Conservation (phyloP, 1,284 basidiomycete genomes). For the Sporisorium graminicola region DNA sequence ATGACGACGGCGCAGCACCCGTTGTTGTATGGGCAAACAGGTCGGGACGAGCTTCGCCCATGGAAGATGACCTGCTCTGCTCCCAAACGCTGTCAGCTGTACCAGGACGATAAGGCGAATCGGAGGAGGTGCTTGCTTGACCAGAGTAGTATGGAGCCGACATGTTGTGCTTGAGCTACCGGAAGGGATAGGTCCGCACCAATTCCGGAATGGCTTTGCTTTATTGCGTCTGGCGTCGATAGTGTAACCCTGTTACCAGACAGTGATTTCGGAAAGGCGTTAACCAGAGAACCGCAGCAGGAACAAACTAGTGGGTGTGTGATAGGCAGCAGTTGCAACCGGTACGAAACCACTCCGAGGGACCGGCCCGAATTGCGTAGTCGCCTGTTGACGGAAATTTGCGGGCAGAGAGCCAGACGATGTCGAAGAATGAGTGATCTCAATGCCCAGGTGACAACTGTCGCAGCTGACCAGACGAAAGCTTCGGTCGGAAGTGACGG, state of each 20-base stretch:
- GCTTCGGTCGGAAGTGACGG: conserved; percentile 13
- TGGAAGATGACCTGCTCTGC: conserved; percentile 16
- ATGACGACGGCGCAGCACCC: background rate
- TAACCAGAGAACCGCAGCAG: conserved; percentile 1
- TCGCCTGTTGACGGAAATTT: background rate
- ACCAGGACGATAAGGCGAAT: conserved; percentile 33
- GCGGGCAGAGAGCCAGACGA: background rate
- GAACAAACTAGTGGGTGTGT: background rate
- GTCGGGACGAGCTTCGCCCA: conserved; percentile 30
- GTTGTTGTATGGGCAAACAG: conserved; percentile 20
- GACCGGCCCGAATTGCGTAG: conserved; percentile 17
- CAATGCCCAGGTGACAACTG: background rate
- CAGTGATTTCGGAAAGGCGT: conserved; percentile 17
- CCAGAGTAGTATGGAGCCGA: conserved; percentile 36
- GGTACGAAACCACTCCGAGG: conserved; percentile 13
- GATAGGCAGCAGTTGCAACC: conserved; percentile 5
- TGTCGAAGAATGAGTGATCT: conserved; percentile 1
- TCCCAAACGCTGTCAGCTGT: conserved; percentile 41
- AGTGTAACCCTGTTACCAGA: conserved; percentile 25
- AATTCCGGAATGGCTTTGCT: conserved; percentile 6
- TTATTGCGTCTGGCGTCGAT: conserved; percentile 18
- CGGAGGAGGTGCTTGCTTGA: conserved; percentile 23
- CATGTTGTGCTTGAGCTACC: conserved; percentile 15
- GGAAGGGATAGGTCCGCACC: background rate
- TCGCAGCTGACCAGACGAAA: background rate